Percentiles rank a stretch among this genome's conserved stretches.
phyloP scores from a whole-genome alignment of 371 early-diverging fungal genomes.

The Haplosporangium sp. region DNA sequence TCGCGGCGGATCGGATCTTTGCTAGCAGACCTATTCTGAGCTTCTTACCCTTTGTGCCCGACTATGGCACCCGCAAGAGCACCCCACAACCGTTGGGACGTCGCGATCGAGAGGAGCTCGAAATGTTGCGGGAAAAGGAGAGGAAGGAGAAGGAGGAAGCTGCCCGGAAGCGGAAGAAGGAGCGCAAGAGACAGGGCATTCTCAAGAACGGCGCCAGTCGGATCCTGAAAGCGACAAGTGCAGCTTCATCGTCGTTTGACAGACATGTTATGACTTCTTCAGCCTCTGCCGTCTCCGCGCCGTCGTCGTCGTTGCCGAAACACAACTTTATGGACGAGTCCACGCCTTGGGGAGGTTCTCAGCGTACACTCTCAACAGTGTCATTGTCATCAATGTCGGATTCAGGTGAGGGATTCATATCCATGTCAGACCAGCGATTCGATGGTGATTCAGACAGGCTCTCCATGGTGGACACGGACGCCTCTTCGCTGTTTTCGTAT shows the following conservation, averaged over 20 bases:
- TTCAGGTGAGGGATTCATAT: no score
- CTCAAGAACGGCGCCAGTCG: neutral
- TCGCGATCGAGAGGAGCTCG: conserved; percentile 36
- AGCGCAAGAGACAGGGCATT: neutral
- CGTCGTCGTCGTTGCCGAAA: no score
- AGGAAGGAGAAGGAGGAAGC: neutral
- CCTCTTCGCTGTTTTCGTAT: conserved; percentile 11
- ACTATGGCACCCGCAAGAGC: conserved; percentile 26
- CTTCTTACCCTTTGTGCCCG: conserved; percentile 26
- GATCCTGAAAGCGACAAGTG: conserved; percentile 8
- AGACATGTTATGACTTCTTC: no score
- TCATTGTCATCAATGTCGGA: no score
- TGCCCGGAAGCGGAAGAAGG: neutral
- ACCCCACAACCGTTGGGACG: conserved; percentile 24
- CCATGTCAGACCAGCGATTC: no score
- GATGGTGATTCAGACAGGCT: no score
- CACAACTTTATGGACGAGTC: no score
- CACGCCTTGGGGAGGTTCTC: no score
- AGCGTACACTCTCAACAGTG: no score
- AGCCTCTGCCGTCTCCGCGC: no score
- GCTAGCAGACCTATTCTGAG: conserved; percentile 26
- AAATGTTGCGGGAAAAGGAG: conserved; percentile 2
- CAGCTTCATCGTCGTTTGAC: neutral
- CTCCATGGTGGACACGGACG: neutral
- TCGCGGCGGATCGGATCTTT: conserved; percentile 32